phyloP scores from a whole-genome alignment of 2,329 filamentous ascomycete species.

The Arthrobotrys megalospora region DNA sequence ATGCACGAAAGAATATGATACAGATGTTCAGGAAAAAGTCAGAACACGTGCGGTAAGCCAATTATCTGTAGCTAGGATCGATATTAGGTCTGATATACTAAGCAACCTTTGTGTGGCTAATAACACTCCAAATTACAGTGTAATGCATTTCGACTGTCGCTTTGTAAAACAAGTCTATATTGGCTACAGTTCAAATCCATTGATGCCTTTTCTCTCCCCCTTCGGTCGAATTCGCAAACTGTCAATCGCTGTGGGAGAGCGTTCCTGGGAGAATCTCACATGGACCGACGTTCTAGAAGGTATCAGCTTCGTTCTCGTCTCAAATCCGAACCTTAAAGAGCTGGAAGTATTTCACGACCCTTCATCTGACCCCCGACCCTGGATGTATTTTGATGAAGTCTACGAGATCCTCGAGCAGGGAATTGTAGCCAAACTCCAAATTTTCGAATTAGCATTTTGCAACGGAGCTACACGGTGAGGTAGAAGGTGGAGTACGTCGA shows the following conservation, averaged over 20 bases:
- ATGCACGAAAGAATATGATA: not conserved
- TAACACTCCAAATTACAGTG: too few relatives aligned
- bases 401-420: not conserved
- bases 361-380: not conserved
- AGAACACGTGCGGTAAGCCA: not conserved
- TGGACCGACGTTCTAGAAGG: not conserved
- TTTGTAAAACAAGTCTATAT: too few relatives aligned
- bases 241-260: not conserved
- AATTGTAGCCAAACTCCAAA: not conserved
- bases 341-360: not conserved
- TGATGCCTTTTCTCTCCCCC: too few relatives aligned
- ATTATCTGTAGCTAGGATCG: not conserved
- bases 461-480: too few relatives aligned
- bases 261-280: not conserved
- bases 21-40: not conserved
- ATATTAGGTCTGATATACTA: too few relatives aligned
- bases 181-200: too few relatives aligned
- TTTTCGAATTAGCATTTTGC: too few relatives aligned
- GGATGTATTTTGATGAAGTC: not conserved
- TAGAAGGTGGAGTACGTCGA: too few relatives aligned
- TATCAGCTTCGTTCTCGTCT: not conserved
- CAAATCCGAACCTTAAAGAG: not conserved
- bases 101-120: too few relatives aligned
- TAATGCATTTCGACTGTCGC: too few relatives aligned
- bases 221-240: not conserved